A percentile compares a stretch with the other conserved stretches of the same genome.
Evolutionary conservation across 306 rosid species (phyloP).

Genomic region (Cicer cuneatum): DNA sequence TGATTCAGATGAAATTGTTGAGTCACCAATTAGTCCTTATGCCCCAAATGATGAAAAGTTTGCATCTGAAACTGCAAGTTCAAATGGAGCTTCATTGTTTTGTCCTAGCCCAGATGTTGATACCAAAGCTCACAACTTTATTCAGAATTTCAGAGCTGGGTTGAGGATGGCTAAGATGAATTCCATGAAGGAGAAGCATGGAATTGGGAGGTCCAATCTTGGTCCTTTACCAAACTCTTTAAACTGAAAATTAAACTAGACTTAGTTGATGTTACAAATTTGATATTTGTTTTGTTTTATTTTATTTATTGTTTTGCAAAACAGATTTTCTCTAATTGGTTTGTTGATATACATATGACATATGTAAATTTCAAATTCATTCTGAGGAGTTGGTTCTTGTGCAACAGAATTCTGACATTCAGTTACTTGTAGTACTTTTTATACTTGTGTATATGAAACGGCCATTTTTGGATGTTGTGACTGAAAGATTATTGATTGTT

Average conservation of each 20-base stretch:
- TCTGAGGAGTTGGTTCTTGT: conserved; percentile 34
- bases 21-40: conserved; percentile 48
- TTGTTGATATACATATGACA: conserved; percentile 29
- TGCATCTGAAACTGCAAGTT: conserved; percentile 24
- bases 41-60: conserved; percentile 43
- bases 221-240: conserved; percentile 51
- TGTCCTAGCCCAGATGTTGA: conserved; percentile 91
- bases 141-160: conserved; percentile 76
- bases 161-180: conserved; percentile 78
- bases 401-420: conserved; percentile 31
- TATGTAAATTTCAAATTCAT: conserved; percentile 40
- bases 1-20: conserved; percentile 62
- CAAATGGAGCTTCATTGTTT: conserved; percentile 45
- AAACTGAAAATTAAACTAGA: conserved; percentile 30
- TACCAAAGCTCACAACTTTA: conserved; percentile 82
- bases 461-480: conserved; percentile 35
- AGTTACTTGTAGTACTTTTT: conserved; percentile 12
- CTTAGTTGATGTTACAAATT: conserved; percentile 24
- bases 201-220: conserved; percentile 63
- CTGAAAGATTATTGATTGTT: conserved; percentile 29
- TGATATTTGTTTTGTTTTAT: conserved; percentile 3
- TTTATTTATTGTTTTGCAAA: not conserved
- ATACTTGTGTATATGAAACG: conserved; percentile 22
- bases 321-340: conserved; percentile 20
- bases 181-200: conserved; percentile 64